Percentiles rank a stretch among this genome's conserved stretches.
phyloP scores from a whole-genome alignment of 2,329 filamentous ascomycete genomes.

The Aspergillus latus region DNA sequence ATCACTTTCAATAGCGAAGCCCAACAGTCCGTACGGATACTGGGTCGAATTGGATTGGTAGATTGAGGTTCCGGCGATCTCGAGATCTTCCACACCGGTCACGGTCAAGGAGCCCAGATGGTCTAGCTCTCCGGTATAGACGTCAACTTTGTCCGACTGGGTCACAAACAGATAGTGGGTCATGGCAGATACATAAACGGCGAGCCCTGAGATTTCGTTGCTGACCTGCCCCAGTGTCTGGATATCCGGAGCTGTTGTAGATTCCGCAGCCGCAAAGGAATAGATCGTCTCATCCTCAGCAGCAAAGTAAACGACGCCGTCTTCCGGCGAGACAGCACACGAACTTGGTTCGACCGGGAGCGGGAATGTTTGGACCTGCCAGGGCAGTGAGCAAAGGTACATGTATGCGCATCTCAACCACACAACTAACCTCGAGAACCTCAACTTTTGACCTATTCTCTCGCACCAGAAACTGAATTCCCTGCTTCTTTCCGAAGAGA shows the following conservation, averaged over 20 bases:
- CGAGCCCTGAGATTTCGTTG: constrained; percentile 34
- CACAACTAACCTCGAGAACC: neutral
- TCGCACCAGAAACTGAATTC: constrained; percentile 9
- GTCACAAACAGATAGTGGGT: constrained; percentile 47
- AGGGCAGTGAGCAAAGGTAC: neutral
- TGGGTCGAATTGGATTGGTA: constrained; percentile 39
- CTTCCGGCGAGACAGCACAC: constrained; percentile 43
- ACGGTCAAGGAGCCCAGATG: constrained; percentile 40
- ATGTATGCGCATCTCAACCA: neutral
- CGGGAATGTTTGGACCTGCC: constrained; percentile 41
- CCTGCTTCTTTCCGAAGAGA: constrained; percentile 12
- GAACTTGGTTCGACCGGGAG: constrained; percentile 45
- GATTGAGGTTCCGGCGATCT: constrained; percentile 45
- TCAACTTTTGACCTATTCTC: neutral
- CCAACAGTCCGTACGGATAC: constrained; percentile 43
- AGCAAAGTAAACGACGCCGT: constrained; percentile 33
- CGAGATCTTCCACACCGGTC: constrained; percentile 43
- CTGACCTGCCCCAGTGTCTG: constrained; percentile 31
- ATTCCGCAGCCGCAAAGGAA: constrained; percentile 42
- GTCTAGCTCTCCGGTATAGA: constrained; percentile 42
- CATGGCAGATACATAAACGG: constrained; percentile 39
- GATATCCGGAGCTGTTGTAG: constrained; percentile 39
- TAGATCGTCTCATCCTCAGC: constrained; percentile 1
- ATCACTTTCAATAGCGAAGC: constrained; percentile 46
- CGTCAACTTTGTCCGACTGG: constrained; percentile 37